These are phyloP conservation scores for Nicotiana obtusifolia DNA, from an alignment of 257 asterid species.

Conservation along the genomic window DNA sequence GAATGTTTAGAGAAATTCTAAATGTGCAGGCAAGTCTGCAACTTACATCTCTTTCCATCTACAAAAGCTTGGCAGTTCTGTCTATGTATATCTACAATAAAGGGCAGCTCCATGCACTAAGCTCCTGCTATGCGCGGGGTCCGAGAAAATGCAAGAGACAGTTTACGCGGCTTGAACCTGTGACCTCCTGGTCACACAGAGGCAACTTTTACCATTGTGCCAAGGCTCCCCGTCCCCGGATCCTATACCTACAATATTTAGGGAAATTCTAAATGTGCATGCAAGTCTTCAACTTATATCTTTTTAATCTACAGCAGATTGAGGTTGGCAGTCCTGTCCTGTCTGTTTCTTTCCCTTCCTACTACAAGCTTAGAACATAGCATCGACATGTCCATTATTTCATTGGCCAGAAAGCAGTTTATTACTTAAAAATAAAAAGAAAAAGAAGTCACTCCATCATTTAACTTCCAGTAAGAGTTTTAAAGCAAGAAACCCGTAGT, in stretches of 20 bases:
- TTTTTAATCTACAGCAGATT: background rate
- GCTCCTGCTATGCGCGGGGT: too few relatives aligned
- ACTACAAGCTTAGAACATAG: constrained; percentile 1
- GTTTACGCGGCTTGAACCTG: too few relatives aligned
- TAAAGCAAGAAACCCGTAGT: background rate
- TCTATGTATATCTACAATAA: background rate
- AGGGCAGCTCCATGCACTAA: too few relatives aligned
- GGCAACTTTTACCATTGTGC: too few relatives aligned
- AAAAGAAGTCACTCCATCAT: background rate
- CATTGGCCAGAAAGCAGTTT: background rate
- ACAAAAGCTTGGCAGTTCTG: background rate
- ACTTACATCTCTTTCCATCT: background rate
- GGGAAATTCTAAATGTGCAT: background rate
- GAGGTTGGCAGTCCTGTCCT: background rate
- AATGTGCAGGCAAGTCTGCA: background rate
- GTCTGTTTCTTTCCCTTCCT: background rate
- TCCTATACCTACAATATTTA: background rate
- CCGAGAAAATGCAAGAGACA: too few relatives aligned
- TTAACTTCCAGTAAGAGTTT: background rate
- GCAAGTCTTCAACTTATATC: background rate
- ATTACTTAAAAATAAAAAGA: background rate
- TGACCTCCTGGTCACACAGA: too few relatives aligned
- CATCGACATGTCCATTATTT: background rate
- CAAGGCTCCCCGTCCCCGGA: too few relatives aligned
- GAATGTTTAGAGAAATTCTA: background rate